Percentiles rank a stretch among this genome's conserved stretches.
Conservation (phyloP, 768 basidiomycete species). For the Pleurotus ostreatus region DNA sequence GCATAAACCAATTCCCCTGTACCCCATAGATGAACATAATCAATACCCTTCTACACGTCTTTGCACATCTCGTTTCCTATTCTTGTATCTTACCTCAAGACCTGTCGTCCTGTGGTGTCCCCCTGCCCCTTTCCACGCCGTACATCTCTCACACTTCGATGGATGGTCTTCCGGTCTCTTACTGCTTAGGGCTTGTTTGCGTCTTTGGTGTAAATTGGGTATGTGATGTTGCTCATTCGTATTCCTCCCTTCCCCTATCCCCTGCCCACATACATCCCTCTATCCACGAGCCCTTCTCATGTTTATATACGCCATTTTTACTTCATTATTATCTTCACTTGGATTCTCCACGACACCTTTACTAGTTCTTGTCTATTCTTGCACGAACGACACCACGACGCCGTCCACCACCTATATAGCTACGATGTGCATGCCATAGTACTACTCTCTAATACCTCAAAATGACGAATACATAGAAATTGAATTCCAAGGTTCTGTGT, state of each 20-base stretch:
- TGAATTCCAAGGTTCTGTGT: neutral
- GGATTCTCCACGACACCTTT: neutral
- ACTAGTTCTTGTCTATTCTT: neutral
- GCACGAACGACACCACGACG: neutral
- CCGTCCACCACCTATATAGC: neutral
- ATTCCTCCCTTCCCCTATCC: neutral
- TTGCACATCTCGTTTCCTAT: neutral
- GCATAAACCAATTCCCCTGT: conserved; percentile 16
- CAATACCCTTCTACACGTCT: conserved; percentile 6
- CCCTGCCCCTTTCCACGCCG: neutral
- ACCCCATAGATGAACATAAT: conserved; percentile 7
- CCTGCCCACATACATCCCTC: neutral
- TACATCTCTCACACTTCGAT: neutral
- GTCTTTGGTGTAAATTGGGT: neutral
- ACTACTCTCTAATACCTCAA: conserved; percentile 2
- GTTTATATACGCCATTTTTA: conserved; percentile 6
- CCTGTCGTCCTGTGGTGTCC: neutral
- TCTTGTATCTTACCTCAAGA: neutral
- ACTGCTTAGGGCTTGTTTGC: neutral
- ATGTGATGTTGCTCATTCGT: neutral
- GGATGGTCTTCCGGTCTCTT: neutral
- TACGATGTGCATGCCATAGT: conserved; percentile 8
- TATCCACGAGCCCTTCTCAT: neutral
- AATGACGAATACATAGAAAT: conserved; percentile 4
- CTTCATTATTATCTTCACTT: conserved; percentile 1